Base-by-base conservation (phyloP, 2,329 filamentous ascomycete genomes). In the Ceratocystis eucalypticola region DNA sequence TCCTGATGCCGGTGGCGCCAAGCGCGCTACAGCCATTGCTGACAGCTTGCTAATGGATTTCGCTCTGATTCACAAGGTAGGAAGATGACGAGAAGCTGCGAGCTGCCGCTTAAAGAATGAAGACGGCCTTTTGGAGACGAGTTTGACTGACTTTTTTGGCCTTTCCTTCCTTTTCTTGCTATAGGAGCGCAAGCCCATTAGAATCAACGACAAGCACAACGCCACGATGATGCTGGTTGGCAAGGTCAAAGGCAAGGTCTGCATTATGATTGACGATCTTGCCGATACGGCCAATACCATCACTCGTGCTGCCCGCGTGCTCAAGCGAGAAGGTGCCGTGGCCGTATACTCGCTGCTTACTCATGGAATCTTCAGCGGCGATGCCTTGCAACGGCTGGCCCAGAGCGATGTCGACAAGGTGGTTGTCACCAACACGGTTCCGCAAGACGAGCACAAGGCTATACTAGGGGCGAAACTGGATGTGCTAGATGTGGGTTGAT, bases 211-310 rank as follows among this genome's bases (percentile, higher is more conserved):
- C 74, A 87, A 89, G 62, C 90, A 95, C 76, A 94, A 96, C 72
- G 91, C 88, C 57, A 93, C 90, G 68, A 96, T 96, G 89, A 94
- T 96, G 88, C 81, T 96, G 50, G 92, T 96, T 48, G 92, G 92
- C 69, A 86, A 95, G 73, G 90, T 96, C 66, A 81, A 82, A 65
- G 85, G 88, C 71, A 87, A 88, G 70, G 88, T 88, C 64, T 89
- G 91, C 70, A 96, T 99, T 72, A 80, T 99, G 68, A 85, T 99
- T 69, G 94, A 99, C 75, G 94, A 99, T 75, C 80, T 99, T 72
- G 89, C 89, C 22, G 94, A 99, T 75, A 99, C 94, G 0, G 94
- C 89, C 66, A 97, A 97, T 77, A 99, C 94, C 46, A 96, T 97
- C 71, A 97, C 93, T 0, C 85, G 94, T 68, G 94, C 94, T 7